Base-by-base conservation (phyloP, 495 filamentous ascomycete genomes). In the Daldinia decipiens region DNA sequence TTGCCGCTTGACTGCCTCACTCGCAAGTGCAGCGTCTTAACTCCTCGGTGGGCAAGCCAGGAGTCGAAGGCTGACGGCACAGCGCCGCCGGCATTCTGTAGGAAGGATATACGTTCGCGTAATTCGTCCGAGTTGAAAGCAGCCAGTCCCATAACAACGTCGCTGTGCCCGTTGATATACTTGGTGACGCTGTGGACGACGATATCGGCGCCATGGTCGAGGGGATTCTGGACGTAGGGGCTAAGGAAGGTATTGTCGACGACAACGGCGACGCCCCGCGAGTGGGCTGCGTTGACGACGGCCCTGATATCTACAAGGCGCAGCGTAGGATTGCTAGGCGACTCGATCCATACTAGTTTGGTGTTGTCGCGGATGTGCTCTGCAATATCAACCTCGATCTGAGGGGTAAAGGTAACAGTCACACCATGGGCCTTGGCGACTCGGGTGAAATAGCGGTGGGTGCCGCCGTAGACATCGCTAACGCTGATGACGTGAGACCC, bases 171-270 rank as follows among this genome's bases (percentile, higher is more conserved):
- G 77, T 99, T 99, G 79, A 99, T 98, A 82, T 98, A 99, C 80
- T 99, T 99, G 7, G 95, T 99, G n/a, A 99, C 95, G 40, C 91
- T 94, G 84, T 99, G 95, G n/a, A 98, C 90, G 47, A 98, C 95
- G 52, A 99, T 94, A 76, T 99, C 96, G 38, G 95, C 95, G 73
- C 95, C 95, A 80, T 96, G 93, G 72, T 94, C 88, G 27, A 99
- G 86, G 1, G 95, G 95, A 79, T 98, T 98, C 80, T 99, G 95
- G 26, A 98, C 85, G 77, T 98, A 99, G 27, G 95, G 95, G 67
- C 89, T 92, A 74, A 99, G 82, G 84, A 99, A 99, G 2, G 95
- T 99, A 84, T 99, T 99, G 81, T 99, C 95, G 2, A 99, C 95
- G 5, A 99, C 96, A 9, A 99, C 95, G 71, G 92, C 82, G 65